Percentiles rank a stretch among this genome's conserved stretches.
These are phyloP conservation scores for Areca catechu DNA, from an alignment of 176 grass and related monocot species.

Conservation along the genomic window DNA sequence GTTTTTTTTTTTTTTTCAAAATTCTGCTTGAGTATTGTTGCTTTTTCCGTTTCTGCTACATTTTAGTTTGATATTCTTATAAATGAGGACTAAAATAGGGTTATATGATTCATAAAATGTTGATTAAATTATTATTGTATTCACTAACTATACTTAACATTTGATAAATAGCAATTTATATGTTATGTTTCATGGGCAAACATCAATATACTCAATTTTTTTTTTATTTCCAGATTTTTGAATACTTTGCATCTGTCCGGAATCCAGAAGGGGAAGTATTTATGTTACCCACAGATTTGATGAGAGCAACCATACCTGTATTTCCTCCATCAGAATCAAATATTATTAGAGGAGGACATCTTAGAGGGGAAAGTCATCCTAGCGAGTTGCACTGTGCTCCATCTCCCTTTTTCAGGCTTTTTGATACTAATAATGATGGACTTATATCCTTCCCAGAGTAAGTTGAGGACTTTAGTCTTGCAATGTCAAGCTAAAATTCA, in stretches of 20 bases:
- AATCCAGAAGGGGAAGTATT: constrained; percentile 55
- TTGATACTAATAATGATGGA: constrained; percentile 86
- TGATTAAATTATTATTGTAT: too few relatives aligned
- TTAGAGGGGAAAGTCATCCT: constrained; percentile 64
- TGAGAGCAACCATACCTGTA: constrained; percentile 77
- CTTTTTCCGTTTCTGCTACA: too few relatives aligned
- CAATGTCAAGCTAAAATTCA: too few relatives aligned
- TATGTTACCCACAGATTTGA: constrained; percentile 80
- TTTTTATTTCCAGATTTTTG: constrained; percentile 51
- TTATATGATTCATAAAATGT: too few relatives aligned
- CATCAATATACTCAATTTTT: too few relatives aligned
- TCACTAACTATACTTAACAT: too few relatives aligned
- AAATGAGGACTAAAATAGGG: too few relatives aligned
- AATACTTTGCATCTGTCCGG: constrained; percentile 72
- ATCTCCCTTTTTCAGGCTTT: constrained; percentile 69
- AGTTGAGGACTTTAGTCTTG: constrained; percentile 20
- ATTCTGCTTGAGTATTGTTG: too few relatives aligned
- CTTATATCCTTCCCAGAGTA: constrained; percentile 97
- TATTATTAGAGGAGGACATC: constrained; percentile 49
- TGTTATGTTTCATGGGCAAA: too few relatives aligned
- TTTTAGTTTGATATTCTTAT: too few relatives aligned
- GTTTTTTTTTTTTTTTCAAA: too few relatives aligned
- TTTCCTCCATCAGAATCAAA: constrained; percentile 91
- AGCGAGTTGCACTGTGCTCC: constrained; percentile 70
- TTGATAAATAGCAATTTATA: too few relatives aligned